A percentile compares a stretch with the other conserved stretches of the same genome.
phyloP scores from a whole-genome alignment of 177 flowering plant species.

The Vitis hybrid region DNA sequence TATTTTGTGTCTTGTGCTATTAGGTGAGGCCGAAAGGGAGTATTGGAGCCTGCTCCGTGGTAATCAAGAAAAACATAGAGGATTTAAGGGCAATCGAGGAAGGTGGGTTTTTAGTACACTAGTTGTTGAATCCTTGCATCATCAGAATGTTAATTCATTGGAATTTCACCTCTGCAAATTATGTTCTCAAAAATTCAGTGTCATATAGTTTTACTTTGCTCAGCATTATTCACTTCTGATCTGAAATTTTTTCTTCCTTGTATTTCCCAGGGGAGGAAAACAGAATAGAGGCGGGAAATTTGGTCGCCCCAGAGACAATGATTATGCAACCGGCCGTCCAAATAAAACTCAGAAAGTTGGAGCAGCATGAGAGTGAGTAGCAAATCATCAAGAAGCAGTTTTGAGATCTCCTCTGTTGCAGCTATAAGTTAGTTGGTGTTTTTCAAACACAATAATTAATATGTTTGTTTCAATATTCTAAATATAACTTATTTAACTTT shows the following conservation, averaged over 20 bases:
- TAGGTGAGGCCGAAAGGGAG: conserved; percentile 77
- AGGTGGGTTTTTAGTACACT: conserved; percentile 37
- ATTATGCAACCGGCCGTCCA: conserved; percentile 37
- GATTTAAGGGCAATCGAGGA: conserved; percentile 44
- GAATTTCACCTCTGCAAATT: neutral
- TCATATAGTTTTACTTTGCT: neutral
- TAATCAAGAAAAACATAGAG: conserved; percentile 36
- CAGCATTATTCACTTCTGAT: neutral
- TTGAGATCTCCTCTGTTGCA: neutral
- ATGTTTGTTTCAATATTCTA: neutral
- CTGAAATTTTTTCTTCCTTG: neutral
- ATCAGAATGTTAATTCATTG: neutral
- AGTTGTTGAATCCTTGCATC: neutral
- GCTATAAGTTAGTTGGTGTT: neutral
- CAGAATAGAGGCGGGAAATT: conserved; percentile 45
- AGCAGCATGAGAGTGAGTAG: conserved; percentile 17
- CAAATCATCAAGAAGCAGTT: neutral
- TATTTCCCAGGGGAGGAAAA: conserved; percentile 54
- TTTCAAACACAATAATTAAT: neutral
- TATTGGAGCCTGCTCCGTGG: conserved; percentile 67
- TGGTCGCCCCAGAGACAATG: conserved; percentile 37
- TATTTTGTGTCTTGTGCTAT: conserved; percentile 4
- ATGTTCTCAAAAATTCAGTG: neutral
- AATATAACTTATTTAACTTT: too few relatives aligned
- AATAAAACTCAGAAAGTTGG: conserved; percentile 49